Evolutionary conservation across 139 green algal species (phyloP).

Genomic region (Chlorella vulgaris): DNA sequence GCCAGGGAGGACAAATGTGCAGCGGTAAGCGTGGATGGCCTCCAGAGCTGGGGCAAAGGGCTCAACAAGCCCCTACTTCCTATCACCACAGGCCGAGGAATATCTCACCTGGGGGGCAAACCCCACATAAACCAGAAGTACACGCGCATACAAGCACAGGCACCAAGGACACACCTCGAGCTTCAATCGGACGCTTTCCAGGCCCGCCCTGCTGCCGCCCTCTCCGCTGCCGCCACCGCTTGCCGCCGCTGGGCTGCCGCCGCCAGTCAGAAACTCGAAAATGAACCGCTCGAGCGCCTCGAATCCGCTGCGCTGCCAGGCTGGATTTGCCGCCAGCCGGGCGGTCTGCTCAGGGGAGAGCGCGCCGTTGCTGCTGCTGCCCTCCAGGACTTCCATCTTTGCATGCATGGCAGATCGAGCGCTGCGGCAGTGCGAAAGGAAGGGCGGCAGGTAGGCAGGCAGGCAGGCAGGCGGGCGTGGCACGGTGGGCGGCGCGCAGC

Average conservation of each 20-base stretch:
- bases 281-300: conserved; percentile 77
- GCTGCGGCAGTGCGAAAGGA: conserved; percentile 23
- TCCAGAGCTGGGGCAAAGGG: no score
- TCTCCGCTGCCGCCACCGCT: not conserved
- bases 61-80: no score
- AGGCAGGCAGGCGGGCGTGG: no score
- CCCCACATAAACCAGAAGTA: no score
- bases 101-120: no score
- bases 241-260: not conserved
- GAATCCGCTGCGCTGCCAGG: conserved; percentile 71
- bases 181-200: conserved; percentile 92
- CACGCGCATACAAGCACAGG: no score
- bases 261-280: conserved; percentile 73
- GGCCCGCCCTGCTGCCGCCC: conserved; percentile 18
- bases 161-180: conserved; percentile 59
- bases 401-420: conserved; percentile 58
- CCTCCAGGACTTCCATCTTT: conserved; percentile 52
- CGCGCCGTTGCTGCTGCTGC: conserved; percentile 39
- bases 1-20: no score
- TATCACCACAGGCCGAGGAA: no score
- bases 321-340: conserved; percentile 41
- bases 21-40: no score
- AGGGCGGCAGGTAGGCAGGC: not conserved
- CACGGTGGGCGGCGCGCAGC: not conserved
- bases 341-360: conserved; percentile 46